These are phyloP conservation scores for Deinandra increscens DNA, from an alignment of 129 eudicot genomes.

Conservation along the genomic window DNA sequence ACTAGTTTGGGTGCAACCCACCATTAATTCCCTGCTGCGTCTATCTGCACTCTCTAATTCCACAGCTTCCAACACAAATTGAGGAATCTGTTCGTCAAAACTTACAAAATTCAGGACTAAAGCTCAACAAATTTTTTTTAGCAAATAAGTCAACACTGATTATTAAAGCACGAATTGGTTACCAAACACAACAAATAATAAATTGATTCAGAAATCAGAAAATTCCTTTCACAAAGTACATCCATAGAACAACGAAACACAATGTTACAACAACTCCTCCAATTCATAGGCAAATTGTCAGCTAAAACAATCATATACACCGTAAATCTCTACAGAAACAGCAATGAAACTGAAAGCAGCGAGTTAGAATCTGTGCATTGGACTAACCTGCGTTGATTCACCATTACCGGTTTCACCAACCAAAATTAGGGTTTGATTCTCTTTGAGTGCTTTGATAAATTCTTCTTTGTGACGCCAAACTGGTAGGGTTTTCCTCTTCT, in stretches of 20 bases:
- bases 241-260: no score
- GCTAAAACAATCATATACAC: not conserved
- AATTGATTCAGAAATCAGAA: not conserved
- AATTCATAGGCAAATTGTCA: not conserved
- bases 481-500: slow-evolving; percentile 80
- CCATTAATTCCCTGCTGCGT: slow-evolving; percentile 65
- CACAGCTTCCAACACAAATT: slow-evolving; percentile 89
- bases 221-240: no score
- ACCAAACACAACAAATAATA: no score
- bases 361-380: not conserved
- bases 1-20: slow-evolving; percentile 95
- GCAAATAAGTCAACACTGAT: not conserved
- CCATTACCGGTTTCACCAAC: slow-evolving; percentile 99
- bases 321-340: not conserved
- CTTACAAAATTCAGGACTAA: not conserved
- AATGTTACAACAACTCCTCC: no score
- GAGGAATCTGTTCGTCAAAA: slow-evolving; percentile 70
- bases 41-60: slow-evolving; percentile 62
- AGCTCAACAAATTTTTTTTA: not conserved
- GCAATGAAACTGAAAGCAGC: not conserved
- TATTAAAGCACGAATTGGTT: not conserved
- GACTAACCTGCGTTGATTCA: slow-evolving; percentile 88
- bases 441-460: slow-evolving; percentile 61
- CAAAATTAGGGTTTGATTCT: slow-evolving; percentile 68
- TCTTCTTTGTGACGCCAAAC: slow-evolving; percentile 98